Percentiles rank a stretch among this genome's conserved stretches.
phyloP scores from a whole-genome alignment of 345 rosid species.

The Brassica juncea region DNA sequence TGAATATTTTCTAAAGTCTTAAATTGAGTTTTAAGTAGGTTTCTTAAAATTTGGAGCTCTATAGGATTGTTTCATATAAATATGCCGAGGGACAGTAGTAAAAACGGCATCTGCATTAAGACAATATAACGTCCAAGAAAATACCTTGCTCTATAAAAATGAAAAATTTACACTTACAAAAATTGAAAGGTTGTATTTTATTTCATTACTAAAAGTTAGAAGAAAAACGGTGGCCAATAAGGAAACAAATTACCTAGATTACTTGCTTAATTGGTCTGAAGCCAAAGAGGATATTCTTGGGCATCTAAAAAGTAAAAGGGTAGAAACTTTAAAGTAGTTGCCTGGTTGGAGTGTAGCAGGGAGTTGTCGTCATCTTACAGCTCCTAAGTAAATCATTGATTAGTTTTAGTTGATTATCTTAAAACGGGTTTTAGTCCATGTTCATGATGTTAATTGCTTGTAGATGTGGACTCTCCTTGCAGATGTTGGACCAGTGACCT shows the following conservation, averaged over 20 bases:
- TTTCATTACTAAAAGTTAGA: not conserved
- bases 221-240: constrained; percentile 9
- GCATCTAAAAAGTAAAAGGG: constrained; percentile 21
- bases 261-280: constrained; percentile 4
- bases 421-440: not conserved
- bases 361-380: constrained; percentile 24
- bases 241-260: constrained; percentile 7
- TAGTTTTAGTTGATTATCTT: constrained; percentile 15
- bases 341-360: not conserved
- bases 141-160: not conserved
- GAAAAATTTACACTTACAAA: not conserved
- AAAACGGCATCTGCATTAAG: not conserved
- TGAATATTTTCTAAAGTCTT: not conserved
- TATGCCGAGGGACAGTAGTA: not conserved
- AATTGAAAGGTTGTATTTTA: not conserved
- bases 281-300: constrained; percentile 29
- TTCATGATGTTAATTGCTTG: constrained; percentile 25
- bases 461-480: constrained; percentile 28
- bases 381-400: constrained; percentile 25
- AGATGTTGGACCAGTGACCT: constrained; percentile 23
- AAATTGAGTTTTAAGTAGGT: not conserved
- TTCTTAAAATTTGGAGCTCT: not conserved
- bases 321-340: constrained; percentile 15
- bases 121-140: not conserved
- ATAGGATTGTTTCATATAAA: not conserved